Evolutionary conservation across 2,329 filamentous ascomycete species (phyloP), one percentile per base, ranked within the genome.

Genomic region (Sporothrix humicola): DNA sequence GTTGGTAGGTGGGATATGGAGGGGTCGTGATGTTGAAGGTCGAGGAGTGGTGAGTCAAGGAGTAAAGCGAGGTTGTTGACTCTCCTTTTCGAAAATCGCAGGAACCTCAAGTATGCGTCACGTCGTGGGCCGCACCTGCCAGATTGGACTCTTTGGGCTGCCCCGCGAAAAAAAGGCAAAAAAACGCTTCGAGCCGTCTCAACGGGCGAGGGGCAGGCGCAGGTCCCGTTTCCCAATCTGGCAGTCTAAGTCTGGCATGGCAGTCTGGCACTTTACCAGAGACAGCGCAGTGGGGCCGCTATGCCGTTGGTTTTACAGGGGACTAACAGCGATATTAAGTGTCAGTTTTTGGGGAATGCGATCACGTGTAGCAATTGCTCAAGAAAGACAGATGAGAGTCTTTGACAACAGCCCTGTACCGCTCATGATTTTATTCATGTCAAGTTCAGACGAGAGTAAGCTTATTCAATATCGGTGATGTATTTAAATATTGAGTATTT

Each of bases 111-210:
- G 58, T 50, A 42, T 58, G 48, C 71, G 56, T 56, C 72, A 65
- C 59, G 42, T 37, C 46, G 46, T 50, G 44, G 61, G 56, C 46
- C 58, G 71, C 54, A 54, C 68, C 73, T 73, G 52, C 71, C 69
- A 63, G 52, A 63, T 58, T 61, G 50, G 2, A 50, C 46, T 52
- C 31, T 37, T 37, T 5, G 31, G 31, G 5, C 31, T 73, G 73
- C 73, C 73, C 73, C 73, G 73, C 73, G 66, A 74, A 73, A 69
- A 69, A 54, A 61, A 26, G 23, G 37, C 20, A 54, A 69, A 72
- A 72, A 74, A 72, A 58, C 65, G 23, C 58, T 58, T 66, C 37
- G 42, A 66, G 58, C 46, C 44, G 65, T 37, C 63, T 26, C 37
- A n/a, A 13, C 17, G 31, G 52, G 70, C 46, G 72, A 73, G 72